A percentile compares a stretch with the other conserved stretches of the same genome.
Conservation (phyloP, 2,329 filamentous ascomycete genomes). For the Pleomassaria siparia region DNA sequence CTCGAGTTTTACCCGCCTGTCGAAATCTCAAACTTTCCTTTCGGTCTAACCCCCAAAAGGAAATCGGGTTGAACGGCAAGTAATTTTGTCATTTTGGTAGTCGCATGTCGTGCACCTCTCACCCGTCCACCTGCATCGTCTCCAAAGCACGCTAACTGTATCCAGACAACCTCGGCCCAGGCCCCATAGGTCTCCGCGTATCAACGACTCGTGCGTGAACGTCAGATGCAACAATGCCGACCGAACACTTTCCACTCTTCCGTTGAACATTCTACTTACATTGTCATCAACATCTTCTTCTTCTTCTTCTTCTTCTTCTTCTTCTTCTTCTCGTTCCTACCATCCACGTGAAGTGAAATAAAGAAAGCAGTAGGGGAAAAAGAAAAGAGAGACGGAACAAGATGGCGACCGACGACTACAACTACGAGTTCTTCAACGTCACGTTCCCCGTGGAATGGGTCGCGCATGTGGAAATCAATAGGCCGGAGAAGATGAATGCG, state of each 20-base stretch:
- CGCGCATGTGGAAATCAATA: slow-evolving; percentile 90
- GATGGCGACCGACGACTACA: slow-evolving; percentile 34
- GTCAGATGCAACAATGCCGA: slow-evolving; percentile 5
- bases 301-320: background rate
- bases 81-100: too few relatives aligned
- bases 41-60: too few relatives aligned
- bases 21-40: too few relatives aligned
- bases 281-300: background rate
- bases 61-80: too few relatives aligned
- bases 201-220: slow-evolving; percentile 5
- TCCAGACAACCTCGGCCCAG: slow-evolving; percentile 2
- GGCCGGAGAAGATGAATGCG: slow-evolving; percentile 82
- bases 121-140: too few relatives aligned
- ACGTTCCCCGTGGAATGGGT: slow-evolving; percentile 72
- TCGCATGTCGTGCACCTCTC: too few relatives aligned
- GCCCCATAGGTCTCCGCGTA: too few relatives aligned
- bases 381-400: background rate
- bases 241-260: background rate
- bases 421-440: slow-evolving; percentile 71
- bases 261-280: background rate
- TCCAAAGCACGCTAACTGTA: background rate
- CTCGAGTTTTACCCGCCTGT: too few relatives aligned
- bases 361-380: too few relatives aligned
- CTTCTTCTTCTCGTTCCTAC: background rate
- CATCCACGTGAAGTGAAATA: too few relatives aligned